Percentiles rank a stretch among this genome's conserved stretches.
These are phyloP conservation scores for Lasiodiplodia hormozganensis DNA, from an alignment of 2,329 filamentous ascomycete genomes.

Conservation along the genomic window DNA sequence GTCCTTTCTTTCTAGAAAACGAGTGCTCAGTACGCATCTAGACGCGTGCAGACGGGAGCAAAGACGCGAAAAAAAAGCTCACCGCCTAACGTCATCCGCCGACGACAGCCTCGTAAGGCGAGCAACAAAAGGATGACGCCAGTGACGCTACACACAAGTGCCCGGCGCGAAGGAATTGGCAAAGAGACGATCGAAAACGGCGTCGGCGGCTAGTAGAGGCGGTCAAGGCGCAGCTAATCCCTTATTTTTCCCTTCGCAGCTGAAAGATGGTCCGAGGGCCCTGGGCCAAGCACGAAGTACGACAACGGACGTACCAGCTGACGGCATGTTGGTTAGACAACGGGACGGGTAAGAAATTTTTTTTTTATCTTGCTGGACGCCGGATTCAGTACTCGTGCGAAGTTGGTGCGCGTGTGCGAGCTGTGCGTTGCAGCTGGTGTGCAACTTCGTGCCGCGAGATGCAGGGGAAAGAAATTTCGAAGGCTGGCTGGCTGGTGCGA, in stretches of 20 bases:
- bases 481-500: too few relatives aligned
- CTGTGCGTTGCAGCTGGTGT: neutral
- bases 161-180: conserved; percentile 11
- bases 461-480: neutral
- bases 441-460: neutral
- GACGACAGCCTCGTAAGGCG: neutral
- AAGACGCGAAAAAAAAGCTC: neutral
- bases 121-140: neutral
- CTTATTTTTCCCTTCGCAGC: neutral
- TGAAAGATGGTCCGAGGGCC: neutral
- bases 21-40: neutral
- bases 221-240: conserved; percentile 2
- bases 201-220: neutral
- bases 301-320: neutral
- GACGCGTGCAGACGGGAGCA: neutral
- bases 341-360: too few relatives aligned
- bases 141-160: neutral
- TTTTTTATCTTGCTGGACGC: too few relatives aligned
- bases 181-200: conserved; percentile 6
- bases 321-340: neutral
- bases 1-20: neutral
- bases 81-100: neutral
- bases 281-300: neutral
- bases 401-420: neutral
- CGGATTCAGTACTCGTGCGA: too few relatives aligned